A percentile compares a stretch with the other conserved stretches of the same genome.
These are phyloP conservation scores for Biscogniauxia mediterranea DNA, from an alignment of 2,329 filamentous ascomycete species.

Conservation along the genomic window DNA sequence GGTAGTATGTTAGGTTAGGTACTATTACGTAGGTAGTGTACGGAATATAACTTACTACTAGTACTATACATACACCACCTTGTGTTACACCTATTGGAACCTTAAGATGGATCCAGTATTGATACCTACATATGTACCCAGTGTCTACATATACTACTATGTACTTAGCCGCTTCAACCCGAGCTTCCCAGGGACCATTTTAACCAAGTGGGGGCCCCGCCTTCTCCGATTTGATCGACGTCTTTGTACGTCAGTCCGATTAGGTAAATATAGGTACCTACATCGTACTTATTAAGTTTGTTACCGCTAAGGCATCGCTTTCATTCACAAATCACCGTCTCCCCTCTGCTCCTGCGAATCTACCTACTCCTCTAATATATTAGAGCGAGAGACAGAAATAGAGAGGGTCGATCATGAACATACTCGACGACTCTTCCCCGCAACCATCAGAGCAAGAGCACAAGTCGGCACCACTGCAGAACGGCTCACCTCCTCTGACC, in stretches of 20 bases:
- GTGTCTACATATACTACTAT: too few relatives aligned
- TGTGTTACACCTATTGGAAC: too few relatives aligned
- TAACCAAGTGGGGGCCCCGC: background rate
- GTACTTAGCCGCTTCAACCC: too few relatives aligned
- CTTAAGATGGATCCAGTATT: too few relatives aligned
- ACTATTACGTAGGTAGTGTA: too few relatives aligned
- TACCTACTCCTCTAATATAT: too few relatives aligned
- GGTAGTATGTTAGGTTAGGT: too few relatives aligned
- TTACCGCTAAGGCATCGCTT: background rate
- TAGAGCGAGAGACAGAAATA: background rate
- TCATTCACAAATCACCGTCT: background rate
- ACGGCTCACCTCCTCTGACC: slow-evolving; percentile 19
- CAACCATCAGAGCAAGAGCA: too few relatives aligned
- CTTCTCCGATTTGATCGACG: background rate
- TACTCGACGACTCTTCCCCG: background rate
- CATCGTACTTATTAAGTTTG: background rate
- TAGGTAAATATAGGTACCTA: background rate
- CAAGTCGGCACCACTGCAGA: background rate
- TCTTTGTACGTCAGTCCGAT: background rate
- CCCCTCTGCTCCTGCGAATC: background rate
- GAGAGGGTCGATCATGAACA: background rate
- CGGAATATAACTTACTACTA: too few relatives aligned
- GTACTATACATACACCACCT: too few relatives aligned
- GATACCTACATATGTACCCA: too few relatives aligned
- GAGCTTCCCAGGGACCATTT: background rate